Conservation (phyloP, 495 filamentous ascomycete species). For the Melanomma pulvis-pyrius region DNA sequence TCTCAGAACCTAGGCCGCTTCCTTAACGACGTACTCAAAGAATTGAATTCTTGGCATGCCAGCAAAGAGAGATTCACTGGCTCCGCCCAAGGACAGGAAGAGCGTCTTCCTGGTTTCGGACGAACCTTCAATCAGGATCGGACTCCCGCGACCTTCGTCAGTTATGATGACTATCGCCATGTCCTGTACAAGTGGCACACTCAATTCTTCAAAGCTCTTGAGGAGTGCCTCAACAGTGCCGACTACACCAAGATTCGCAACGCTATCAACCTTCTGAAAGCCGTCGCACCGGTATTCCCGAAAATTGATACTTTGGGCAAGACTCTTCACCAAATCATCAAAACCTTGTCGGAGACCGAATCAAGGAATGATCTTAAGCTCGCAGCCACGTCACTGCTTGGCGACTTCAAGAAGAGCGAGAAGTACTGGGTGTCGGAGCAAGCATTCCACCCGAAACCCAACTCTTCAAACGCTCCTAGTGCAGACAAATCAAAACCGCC, state of each 20-base stretch:
- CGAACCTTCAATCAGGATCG: conserved; percentile 61
- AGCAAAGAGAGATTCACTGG: conserved; percentile 76
- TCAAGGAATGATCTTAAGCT: conserved; percentile 87
- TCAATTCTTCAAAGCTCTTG: conserved; percentile 71
- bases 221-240: conserved; percentile 71
- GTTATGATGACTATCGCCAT: conserved; percentile 83
- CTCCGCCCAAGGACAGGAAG: conserved; percentile 69
- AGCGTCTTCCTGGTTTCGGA: conserved; percentile 69
- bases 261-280: conserved; percentile 86
- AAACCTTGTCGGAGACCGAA: conserved; percentile 66
- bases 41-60: conserved; percentile 81
- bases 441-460: conserved; percentile 58
- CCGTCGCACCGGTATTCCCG: conserved; percentile 77
- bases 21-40: conserved; percentile 74
- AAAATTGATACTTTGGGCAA: conserved; percentile 84
- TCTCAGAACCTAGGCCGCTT: conserved; percentile 90
- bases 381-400: conserved; percentile 80
- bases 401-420: conserved; percentile 76
- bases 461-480: not conserved
- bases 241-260: conserved; percentile 99
- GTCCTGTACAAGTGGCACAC: conserved; percentile 90
- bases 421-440: conserved; percentile 85
- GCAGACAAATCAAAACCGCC: conserved; percentile 35
- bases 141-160: conserved; percentile 66
- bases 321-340: conserved; percentile 68